phyloP scores from a whole-genome alignment of 805 yeast genomes.

The Candida manassasensis region DNA sequence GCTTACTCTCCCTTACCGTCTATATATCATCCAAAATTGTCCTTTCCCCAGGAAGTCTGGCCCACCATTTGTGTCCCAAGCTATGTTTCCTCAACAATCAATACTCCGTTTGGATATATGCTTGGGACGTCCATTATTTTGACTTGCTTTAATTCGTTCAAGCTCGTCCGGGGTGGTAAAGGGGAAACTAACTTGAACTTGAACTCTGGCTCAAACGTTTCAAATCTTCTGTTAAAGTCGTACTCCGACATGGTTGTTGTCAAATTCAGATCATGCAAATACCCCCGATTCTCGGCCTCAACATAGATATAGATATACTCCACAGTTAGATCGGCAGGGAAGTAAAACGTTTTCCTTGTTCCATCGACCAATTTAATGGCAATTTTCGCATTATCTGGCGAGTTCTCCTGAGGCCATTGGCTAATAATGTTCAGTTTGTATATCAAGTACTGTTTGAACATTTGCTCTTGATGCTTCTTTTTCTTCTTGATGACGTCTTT shows the following conservation, averaged over 20 bases:
- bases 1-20: too few species aligned
- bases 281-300: constrained; percentile 39
- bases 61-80: background rate
- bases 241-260: constrained; percentile 16
- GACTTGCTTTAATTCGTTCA: constrained; percentile 35
- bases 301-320: constrained; percentile 33
- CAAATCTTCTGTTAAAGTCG: constrained; percentile 21
- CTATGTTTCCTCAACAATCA: constrained; percentile 52
- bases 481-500: constrained; percentile 55
- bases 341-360: constrained; percentile 41
- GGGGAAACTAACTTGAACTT: constrained; percentile 32
- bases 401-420: constrained; percentile 8
- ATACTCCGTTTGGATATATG: constrained; percentile 42
- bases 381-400: constrained; percentile 45
- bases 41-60: too few species aligned
- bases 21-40: too few species aligned
- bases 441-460: constrained; percentile 35
- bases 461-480: constrained; percentile 20
- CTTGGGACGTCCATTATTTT: constrained; percentile 58
- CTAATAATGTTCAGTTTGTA: constrained; percentile 19
- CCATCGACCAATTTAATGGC: constrained; percentile 69
- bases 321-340: constrained; percentile 26
- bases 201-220: constrained; percentile 20
- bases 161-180: constrained; percentile 31
- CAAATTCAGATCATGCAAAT: constrained; percentile 17